phyloP scores from a whole-genome alignment of 139 green algal species.

The Pseudopediastrum boryanum region DNA sequence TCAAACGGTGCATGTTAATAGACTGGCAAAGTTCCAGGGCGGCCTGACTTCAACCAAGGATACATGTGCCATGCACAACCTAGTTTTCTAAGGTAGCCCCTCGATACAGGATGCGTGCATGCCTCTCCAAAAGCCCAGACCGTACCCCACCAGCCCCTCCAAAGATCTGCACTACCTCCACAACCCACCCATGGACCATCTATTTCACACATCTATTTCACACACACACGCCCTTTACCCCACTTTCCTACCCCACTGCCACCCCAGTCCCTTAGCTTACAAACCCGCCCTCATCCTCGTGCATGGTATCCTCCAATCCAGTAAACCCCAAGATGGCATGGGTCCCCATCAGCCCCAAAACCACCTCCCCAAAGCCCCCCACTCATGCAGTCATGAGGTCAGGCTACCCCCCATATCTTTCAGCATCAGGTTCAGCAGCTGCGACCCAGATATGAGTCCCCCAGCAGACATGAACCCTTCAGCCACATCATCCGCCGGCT shows the following conservation, averaged over 20 bases:
- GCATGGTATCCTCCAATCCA: neutral
- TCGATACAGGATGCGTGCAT: no score
- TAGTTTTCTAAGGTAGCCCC: no score
- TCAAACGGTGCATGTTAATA: no score
- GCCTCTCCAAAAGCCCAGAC: no score
- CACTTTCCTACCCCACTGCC: neutral
- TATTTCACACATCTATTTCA: no score
- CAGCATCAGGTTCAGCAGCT: slow-evolving; percentile 18
- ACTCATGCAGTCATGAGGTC: neutral
- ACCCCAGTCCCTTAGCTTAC: neutral
- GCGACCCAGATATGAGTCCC: neutral
- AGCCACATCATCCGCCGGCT: neutral
- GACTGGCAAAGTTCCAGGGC: no score
- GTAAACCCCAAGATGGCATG: neutral
- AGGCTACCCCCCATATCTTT: neutral
- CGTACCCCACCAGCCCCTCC: no score
- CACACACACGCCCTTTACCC: neutral
- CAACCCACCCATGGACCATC: no score
- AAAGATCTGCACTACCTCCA: no score
- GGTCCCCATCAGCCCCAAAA: neutral
- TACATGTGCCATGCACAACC: no score
- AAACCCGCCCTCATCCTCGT: neutral
- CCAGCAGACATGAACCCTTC: neutral
- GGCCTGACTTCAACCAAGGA: no score
- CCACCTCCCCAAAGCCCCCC: no score